phyloP scores from a whole-genome alignment of 75 land plant genomes.

The Adiantum capillusveneris region DNA sequence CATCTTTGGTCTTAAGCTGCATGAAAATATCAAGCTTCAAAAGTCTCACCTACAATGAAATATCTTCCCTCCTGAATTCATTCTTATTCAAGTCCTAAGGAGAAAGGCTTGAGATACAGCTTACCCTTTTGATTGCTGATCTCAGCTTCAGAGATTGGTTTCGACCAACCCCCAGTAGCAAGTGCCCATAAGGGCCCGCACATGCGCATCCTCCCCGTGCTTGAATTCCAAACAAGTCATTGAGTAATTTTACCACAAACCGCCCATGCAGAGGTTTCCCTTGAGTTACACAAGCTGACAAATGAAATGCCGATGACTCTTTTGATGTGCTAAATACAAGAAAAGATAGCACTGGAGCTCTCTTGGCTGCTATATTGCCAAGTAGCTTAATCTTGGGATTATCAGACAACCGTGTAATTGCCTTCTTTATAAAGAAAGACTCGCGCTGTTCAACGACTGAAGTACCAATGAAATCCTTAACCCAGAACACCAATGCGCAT shows the following conservation, averaged over 20 bases:
- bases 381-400: constrained; percentile 44
- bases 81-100: too few relatives aligned
- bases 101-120: too few relatives aligned
- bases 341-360: constrained; percentile 64
- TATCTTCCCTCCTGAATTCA: too few relatives aligned
- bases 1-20: too few relatives aligned
- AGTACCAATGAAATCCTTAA: constrained; percentile 63
- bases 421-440: constrained; percentile 16
- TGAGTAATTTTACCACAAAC: too few relatives aligned
- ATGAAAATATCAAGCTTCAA: too few relatives aligned
- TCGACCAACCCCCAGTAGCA: too few relatives aligned
- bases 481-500: constrained; percentile 70
- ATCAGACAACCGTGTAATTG: constrained; percentile 31
- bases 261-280: constrained; percentile 36
- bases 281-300: neutral
- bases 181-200: constrained; percentile 36
- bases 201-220: too few relatives aligned
- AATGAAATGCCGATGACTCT: neutral
- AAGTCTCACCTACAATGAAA: too few relatives aligned
- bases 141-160: too few relatives aligned
- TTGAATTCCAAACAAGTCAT: constrained; percentile 44
- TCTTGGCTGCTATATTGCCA: constrained; percentile 39
- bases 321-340: too few relatives aligned
- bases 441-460: constrained; percentile 31
- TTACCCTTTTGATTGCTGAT: too few relatives aligned